Percentiles rank a stretch among this genome's conserved stretches.
Evolutionary conservation across 768 basidiomycete species (phyloP).

Genomic region (Pulveroboletus sp.): DNA sequence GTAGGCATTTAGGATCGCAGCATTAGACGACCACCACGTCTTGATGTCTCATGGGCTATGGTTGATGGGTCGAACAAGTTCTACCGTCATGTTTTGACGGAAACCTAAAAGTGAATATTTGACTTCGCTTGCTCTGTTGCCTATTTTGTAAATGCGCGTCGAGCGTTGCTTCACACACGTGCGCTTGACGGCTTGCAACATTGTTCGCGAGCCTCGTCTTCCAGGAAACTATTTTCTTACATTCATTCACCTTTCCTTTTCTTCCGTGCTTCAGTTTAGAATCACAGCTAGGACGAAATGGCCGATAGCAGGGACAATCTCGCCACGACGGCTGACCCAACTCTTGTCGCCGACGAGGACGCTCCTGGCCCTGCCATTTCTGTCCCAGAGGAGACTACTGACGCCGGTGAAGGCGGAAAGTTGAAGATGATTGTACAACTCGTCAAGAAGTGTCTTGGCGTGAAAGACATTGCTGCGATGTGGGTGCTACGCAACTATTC

Average conservation of each 20-base stretch:
- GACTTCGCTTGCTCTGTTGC: not conserved
- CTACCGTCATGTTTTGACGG: no score
- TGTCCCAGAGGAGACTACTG: slow-evolving; percentile 66
- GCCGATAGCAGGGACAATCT: slow-evolving; percentile 13
- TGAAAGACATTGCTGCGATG: slow-evolving; percentile 95
- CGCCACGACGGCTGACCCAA: slow-evolving; percentile 3
- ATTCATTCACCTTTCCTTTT: not conserved
- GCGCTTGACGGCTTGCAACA: slow-evolving; percentile 11
- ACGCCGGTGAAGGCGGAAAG: slow-evolving; percentile 83
- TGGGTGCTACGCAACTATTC: slow-evolving; percentile 35
- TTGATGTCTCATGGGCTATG: no score
- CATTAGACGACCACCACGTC: no score
- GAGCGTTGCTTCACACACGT: slow-evolving; percentile 16
- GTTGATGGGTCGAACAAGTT: no score
- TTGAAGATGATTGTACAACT: slow-evolving; percentile 91
- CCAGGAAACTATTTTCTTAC: slow-evolving; percentile 3
- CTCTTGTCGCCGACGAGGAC: slow-evolving; percentile 41
- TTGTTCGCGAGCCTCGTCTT: slow-evolving; percentile 2
- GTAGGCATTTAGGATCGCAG: no score
- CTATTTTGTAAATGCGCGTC: slow-evolving; percentile 11
- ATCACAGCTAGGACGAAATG: slow-evolving; percentile 11
- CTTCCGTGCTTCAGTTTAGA: not conserved
- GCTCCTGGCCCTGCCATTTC: slow-evolving; percentile 54
- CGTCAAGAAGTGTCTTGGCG: slow-evolving; percentile 86
- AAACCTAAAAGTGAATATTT: no score